Evolutionary conservation across 352 stramenopile genomes (phyloP), one percentile per base, ranked within the genome.

Genomic region (Phytophthora pinifolia): DNA sequence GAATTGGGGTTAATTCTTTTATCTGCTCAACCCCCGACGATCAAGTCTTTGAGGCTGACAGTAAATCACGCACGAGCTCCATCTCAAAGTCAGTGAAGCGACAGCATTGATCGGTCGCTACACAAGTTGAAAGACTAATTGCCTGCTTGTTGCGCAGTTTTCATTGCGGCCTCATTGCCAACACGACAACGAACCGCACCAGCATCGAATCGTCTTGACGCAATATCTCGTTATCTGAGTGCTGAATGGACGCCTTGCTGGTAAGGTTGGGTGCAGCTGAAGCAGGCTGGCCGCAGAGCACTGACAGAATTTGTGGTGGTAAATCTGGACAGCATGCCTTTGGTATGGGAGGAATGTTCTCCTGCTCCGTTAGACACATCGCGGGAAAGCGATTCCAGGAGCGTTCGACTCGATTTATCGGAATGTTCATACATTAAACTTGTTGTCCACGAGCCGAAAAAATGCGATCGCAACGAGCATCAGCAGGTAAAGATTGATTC

Each of bases 381-480:
- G 20, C 33, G 14, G 22, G 13, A 47, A 31, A 31, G 49, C 9
- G 27, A 44, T 18, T 48, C 47, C 33, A 67, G 32, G 27, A 54
- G 41, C 17, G 55, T 57, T 41, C 52, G 15, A 13, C 25, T 76
- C 10, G 20, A 72, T 25, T 14, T 59, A 14, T 6, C 33, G 0
- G 18, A 41, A 3, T 79, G 70, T 20, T 57, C 48, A 17, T 74
- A 72, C 15, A 39, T 79, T 4, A 79, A 74, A 52, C 48, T 79
- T 7, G 13, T 76, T 38, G 31, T 76, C 1, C 41, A 76, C 15
- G 46, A 27, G 6, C 49, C 54, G 0, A 25, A 41, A 14, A 6
- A 43, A 9, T 41, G 39, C 14, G 13, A 14, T n/a, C 20, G 9
- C 12, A 72, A 58, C 3, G 20, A 13, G 13, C 17, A 18, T 54